Evolutionary conservation across 2,329 filamentous ascomycete genomes (phyloP).

Genomic region (Magnaporthiopsis poae): DNA sequence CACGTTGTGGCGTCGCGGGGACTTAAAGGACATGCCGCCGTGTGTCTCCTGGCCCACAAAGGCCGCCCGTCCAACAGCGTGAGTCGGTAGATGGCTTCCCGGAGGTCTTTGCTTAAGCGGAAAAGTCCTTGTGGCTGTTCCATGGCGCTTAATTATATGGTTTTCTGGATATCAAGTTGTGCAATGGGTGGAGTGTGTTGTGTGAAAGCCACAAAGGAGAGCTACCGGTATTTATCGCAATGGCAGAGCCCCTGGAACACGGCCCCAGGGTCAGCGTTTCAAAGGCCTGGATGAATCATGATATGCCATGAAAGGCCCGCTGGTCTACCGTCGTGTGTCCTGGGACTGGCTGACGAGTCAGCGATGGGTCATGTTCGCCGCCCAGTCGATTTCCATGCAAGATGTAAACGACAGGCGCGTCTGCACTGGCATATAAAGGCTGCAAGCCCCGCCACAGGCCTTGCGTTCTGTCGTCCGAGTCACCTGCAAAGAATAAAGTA

Average conservation of each 20-base stretch:
- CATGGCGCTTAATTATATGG: not conserved
- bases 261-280: too few species aligned
- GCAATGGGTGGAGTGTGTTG: not conserved
- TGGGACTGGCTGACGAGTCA: too few species aligned
- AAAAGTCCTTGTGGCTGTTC: not conserved
- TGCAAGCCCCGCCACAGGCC: too few species aligned
- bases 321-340: not conserved
- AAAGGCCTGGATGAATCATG: not conserved
- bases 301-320: not conserved
- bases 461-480: too few species aligned
- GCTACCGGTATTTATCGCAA: too few species aligned
- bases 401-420: too few species aligned
- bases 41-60: constrained; percentile 9
- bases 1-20: not conserved
- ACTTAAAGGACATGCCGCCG: not conserved
- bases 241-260: not conserved
- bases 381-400: too few species aligned
- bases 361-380: too few species aligned
- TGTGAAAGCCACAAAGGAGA: too few species aligned
- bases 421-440: too few species aligned
- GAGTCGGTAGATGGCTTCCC: constrained; percentile 9
- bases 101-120: not conserved
- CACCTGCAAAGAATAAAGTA: too few species aligned
- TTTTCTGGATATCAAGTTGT: not conserved
- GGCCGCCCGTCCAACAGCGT: constrained; percentile 9